Evolutionary conservation across 2,329 filamentous ascomycete species (phyloP).

Genomic region (Talaromyces sp.): DNA sequence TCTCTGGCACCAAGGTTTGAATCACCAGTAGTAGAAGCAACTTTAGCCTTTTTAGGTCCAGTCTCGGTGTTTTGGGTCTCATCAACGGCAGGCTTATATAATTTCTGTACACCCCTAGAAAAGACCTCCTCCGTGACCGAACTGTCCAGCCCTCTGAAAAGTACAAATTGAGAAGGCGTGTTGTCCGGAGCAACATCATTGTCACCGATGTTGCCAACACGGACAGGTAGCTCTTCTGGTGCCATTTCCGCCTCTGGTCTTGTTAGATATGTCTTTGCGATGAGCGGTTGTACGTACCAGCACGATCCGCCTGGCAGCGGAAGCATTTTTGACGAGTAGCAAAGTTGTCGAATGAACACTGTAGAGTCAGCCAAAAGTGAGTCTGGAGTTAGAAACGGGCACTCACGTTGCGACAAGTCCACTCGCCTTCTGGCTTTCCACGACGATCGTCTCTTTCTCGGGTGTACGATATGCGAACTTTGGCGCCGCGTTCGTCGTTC

Average conservation of each 20-base stretch:
- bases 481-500: constrained; percentile 41
- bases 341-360: constrained; percentile 59
- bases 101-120: constrained; percentile 67
- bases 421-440: constrained; percentile 52
- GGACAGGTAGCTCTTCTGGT: constrained; percentile 39
- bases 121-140: constrained; percentile 70
- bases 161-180: constrained; percentile 70
- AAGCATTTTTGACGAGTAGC: constrained; percentile 56
- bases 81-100: constrained; percentile 58
- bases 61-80: constrained; percentile 26
- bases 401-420: constrained; percentile 54
- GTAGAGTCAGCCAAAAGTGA: not conserved
- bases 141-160: constrained; percentile 67
- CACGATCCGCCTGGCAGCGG: constrained; percentile 55
- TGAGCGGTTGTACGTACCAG: constrained; percentile 41
- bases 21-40: constrained; percentile 55
- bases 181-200: constrained; percentile 54
- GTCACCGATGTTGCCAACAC: constrained; percentile 51
- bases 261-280: not conserved
- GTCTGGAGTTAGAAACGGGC: not conserved
- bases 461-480: constrained; percentile 53
- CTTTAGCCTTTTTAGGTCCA: constrained; percentile 44
- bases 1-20: constrained; percentile 67
- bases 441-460: constrained; percentile 52
- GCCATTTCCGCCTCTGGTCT: constrained; percentile 31